A percentile compares a stretch with the other conserved stretches of the same genome.
phyloP scores from a whole-genome alignment of 768 basidiomycete genomes.

The Leucogyrophana mollusca region DNA sequence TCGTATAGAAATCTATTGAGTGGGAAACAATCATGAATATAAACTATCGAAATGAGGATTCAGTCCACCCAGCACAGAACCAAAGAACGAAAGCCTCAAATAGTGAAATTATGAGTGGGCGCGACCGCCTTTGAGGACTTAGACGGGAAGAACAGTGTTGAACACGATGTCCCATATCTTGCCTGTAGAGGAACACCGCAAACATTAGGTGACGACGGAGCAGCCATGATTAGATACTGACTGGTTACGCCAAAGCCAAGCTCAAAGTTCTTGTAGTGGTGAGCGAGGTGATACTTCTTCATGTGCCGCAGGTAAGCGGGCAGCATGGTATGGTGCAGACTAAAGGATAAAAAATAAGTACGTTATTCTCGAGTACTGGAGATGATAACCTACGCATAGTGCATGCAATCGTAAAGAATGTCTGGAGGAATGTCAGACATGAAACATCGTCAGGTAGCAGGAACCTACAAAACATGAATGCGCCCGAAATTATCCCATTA shows the following conservation, averaged over 20 bases:
- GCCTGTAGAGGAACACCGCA: conserved; percentile 39
- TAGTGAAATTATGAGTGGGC: no score
- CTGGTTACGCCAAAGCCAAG: conserved; percentile 97
- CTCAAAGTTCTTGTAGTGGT: conserved; percentile 98
- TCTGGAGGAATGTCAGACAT: conserved; percentile 41
- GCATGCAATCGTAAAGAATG: conserved; percentile 85
- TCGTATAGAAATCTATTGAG: no score
- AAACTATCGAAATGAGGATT: no score
- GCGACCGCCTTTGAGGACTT: no score
- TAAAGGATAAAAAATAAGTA: conserved; percentile 22
- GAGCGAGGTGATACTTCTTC: conserved; percentile 98
- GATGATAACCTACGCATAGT: conserved; percentile 68
- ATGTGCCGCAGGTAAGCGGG: conserved; percentile 85
- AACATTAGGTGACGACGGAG: not conserved
- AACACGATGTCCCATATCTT: conserved; percentile 96
- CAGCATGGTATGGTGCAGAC: conserved; percentile 83
- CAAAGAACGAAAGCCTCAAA: conserved; percentile 5
- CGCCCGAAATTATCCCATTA: conserved; percentile 88
- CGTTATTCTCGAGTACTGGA: not conserved
- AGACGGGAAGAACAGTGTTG: conserved; percentile 74
- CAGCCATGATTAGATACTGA: conserved; percentile 31
- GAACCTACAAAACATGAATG: conserved; percentile 66
- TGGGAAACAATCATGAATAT: no score
- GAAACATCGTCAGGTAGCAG: not conserved
- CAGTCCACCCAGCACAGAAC: no score